Evolutionary conservation across 345 rosid genomes (phyloP), one percentile per base, ranked within the genome.

Genomic region (Gossypium ekmanianum): DNA sequence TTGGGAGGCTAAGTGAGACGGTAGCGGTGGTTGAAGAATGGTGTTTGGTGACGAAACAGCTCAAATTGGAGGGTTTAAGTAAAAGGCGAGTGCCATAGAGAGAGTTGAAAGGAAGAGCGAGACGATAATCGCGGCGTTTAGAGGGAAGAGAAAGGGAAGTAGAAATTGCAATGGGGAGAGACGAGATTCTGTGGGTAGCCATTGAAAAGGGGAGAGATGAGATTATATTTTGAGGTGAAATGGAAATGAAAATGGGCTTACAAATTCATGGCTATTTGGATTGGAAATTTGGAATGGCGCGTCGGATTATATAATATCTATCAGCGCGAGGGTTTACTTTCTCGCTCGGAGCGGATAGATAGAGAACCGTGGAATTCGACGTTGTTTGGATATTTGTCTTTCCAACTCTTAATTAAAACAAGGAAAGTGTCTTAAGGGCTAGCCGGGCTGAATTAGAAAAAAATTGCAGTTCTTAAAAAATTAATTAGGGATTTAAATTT

Each of bases 1-100:
- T 89, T 3, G 97, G 97, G 68, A 92, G 92, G 73, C 85, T 89
- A n/a, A 87, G 80, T 70, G 87, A 77, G 11, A 85, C 85, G 2
- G 87, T 86, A 12, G 84, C 84, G 1, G 79, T 70, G 34, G 84
- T 57, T 10, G 87, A 78, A 74, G 80, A 82, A 63, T 77, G 81
- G 67, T 61, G 68, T 74, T 81, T 83, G 27, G 75, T 20, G 57
- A 82, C 71, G 78, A 80, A 78, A 70, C 56, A 68, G 57, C 67
- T 78, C 34, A 77, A 81, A 62, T 80, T 77, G 58, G 82, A 77
- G 69, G 71, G 73, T 39, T 72, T 74, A 52, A 78, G 62, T 11
- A 83, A 27, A 68, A 87, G 87, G 87, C 82, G 81, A 70, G 74
- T 75, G n/a, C 92, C 93, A 16, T 50, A 44, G 61, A 88, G 57